Evolutionary conservation across 1,284 basidiomycete species (phyloP), one percentile per base, ranked within the genome.

Genomic region (Cutaneotrichosporon cyanovorans): DNA sequence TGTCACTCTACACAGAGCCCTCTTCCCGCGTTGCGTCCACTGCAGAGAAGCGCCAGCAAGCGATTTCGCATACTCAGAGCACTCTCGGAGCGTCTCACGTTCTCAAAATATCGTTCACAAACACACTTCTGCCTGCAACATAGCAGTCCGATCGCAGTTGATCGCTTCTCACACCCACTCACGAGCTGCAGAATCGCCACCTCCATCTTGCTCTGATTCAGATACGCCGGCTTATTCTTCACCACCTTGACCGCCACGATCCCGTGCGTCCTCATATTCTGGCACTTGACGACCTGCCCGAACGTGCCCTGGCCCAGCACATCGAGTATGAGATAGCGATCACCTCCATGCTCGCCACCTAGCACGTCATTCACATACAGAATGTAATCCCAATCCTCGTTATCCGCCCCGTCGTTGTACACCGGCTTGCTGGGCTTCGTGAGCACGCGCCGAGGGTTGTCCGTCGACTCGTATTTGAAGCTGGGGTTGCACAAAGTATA

Each of bases 161-260:
- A n/a, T n/a, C n/a, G n/a, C n/a, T n/a, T n/a, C n/a, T n/a, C 12
- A 21, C 48, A 8, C 12, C 30, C 18, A 25, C 85, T 56, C 49
- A 91, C 89, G 73, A 96, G 76, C 66, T 97, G 89, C 40, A 98
- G 76, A 56, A 98, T 97, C 0, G 92, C 96, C 20, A 98, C 95
- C 72, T 98, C 95, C 93, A 98, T 98, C 87, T 96, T 97, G 73
- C 86, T 90, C 75, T 98, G 93, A 67, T 97, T 95, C 72, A 96
- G 92, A 74, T 98, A 98, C 0, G 93, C 93, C 2, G 93, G 93
- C 73, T 98, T 98, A 73, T 98, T 98, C 77, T 98, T 98, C 63
- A 98, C 91, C 15, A 98, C 95, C 73, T 98, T 98, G 54, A 98
- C 93, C 14, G 95, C 95, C 36, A 95, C 89, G 43, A 98, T 88